Conservation (phyloP, 371 early-diverging fungal genomes). For the Chytridium lagenaria region DNA sequence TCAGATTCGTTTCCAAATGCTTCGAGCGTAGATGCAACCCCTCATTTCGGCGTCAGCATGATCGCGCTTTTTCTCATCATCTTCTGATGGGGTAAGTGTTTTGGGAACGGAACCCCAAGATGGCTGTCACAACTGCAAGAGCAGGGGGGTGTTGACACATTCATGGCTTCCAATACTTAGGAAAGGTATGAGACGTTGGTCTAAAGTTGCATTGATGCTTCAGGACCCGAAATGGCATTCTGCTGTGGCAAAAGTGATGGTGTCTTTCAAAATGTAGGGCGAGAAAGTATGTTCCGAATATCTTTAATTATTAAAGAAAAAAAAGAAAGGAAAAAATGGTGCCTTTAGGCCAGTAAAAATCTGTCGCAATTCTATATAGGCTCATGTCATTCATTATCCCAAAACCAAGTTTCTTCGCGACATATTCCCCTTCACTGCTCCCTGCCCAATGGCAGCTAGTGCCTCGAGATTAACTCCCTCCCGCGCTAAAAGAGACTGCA, state of each 20-base stretch:
- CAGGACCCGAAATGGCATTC: conserved; percentile 32
- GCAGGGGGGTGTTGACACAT: conserved; percentile 59
- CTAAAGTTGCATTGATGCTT: conserved; percentile 62
- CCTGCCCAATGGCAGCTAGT: not conserved
- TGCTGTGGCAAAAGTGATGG: no score
- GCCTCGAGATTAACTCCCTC: conserved; percentile 10
- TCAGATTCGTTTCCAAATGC: not conserved
- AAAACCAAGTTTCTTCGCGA: not conserved
- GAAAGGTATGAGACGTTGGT: conserved; percentile 68
- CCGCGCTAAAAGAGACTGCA: conserved; percentile 15
- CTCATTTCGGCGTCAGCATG: not conserved
- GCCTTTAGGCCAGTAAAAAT: not conserved
- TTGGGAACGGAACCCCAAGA: conserved; percentile 15
- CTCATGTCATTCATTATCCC: not conserved
- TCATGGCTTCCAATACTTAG: conserved; percentile 69
- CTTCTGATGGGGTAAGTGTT: not conserved
- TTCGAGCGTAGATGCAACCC: not conserved
- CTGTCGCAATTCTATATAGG: not conserved
- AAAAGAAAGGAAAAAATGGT: not conserved
- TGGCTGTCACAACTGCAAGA: conserved; percentile 26
- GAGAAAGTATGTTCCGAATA: no score
- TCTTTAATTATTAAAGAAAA: no score
- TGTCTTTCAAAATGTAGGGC: no score
- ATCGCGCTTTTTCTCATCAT: not conserved
- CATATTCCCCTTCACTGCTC: conserved; percentile 16